Conservation (phyloP, 495 filamentous ascomycete species). For the Trypethelium eluteriae region DNA sequence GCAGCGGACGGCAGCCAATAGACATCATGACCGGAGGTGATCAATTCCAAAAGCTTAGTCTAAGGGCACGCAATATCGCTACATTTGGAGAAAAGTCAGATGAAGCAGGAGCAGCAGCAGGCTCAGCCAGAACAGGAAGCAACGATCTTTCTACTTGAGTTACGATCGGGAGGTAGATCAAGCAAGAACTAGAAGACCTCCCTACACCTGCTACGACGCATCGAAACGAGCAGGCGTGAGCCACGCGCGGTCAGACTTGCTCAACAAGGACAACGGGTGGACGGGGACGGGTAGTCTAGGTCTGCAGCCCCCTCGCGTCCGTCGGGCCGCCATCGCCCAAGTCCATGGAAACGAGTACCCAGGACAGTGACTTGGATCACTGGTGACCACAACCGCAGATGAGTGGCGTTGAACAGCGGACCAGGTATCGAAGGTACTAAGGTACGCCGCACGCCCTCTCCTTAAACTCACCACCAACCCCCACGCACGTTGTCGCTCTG, state of each 20-base stretch:
- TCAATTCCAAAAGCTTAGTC: not conserved
- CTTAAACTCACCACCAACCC: not conserved
- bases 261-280: not conserved
- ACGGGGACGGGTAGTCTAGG: too few relatives aligned
- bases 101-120: not conserved
- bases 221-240: not conserved
- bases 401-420: not conserved
- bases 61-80: not conserved
- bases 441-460: not conserved
- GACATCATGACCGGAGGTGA: not conserved
- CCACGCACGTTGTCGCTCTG: not conserved
- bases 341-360: constrained; percentile 10
- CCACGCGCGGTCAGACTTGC: not conserved
- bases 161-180: not conserved
- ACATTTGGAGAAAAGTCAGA: not conserved
- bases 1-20: not conserved
- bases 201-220: not conserved
- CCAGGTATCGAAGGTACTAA: too few relatives aligned
- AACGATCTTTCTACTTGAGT: not conserved
- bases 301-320: not conserved
- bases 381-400: not conserved
- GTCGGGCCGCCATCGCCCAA: constrained; percentile 8
- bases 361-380: constrained; percentile 5
- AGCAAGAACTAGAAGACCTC: too few relatives aligned
- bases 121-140: not conserved